Evolutionary conservation across 768 basidiomycete species (phyloP).

Genomic region (Ephemerocybe angulata): DNA sequence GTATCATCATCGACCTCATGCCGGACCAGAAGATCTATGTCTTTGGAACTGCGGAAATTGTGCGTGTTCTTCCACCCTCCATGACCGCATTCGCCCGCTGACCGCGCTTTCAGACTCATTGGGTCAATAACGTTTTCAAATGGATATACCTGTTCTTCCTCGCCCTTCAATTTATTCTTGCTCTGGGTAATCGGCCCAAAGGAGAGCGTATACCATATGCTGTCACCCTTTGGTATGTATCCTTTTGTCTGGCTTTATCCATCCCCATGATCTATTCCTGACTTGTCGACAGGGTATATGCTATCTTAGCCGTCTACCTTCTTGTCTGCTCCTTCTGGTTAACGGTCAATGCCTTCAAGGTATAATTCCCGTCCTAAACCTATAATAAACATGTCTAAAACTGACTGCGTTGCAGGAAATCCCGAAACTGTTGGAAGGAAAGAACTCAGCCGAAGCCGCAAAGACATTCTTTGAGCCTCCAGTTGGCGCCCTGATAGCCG

Average conservation of each 20-base stretch:
- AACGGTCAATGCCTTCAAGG: constrained; percentile 75
- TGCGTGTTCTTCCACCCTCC: constrained; percentile 35
- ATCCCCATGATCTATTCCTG: neutral
- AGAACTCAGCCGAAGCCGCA: constrained; percentile 49
- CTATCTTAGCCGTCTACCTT: constrained; percentile 77
- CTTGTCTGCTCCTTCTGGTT: constrained; percentile 84
- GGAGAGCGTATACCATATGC: constrained; percentile 76
- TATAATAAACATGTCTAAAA: neutral
- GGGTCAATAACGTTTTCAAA: constrained; percentile 78
- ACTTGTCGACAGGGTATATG: constrained; percentile 63
- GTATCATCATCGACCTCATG: constrained; percentile 88
- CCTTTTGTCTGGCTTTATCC: neutral
- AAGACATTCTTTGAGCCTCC: constrained; percentile 67
- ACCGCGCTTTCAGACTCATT: constrained; percentile 61
- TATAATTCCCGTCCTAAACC: constrained; percentile 22
- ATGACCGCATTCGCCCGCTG: neutral
- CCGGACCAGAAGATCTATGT: constrained; percentile 49
- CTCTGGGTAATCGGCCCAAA: constrained; percentile 79
- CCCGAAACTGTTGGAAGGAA: constrained; percentile 45
- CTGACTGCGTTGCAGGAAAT: constrained; percentile 39
- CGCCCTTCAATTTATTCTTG: constrained; percentile 65
- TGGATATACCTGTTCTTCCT: constrained; percentile 88
- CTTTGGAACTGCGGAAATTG: constrained; percentile 70
- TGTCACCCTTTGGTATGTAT: constrained; percentile 63
- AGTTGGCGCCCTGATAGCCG: constrained; percentile 78